Percentiles rank a stretch among this genome's conserved stretches.
phyloP scores from a whole-genome alignment of 257 asterid species.

The Nicotiana knightiana region DNA sequence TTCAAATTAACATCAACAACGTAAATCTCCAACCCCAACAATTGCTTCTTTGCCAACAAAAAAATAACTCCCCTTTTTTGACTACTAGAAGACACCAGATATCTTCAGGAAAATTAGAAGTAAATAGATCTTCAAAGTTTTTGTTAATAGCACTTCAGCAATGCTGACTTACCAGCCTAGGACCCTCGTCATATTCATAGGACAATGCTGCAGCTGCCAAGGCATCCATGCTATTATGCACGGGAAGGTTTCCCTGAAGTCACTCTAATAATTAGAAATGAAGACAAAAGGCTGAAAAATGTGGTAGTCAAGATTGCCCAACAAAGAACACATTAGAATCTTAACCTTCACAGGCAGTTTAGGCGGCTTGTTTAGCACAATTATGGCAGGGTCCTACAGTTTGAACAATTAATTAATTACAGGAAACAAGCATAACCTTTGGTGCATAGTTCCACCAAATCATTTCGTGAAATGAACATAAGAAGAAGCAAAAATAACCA shows the following conservation, averaged over 20 bases:
- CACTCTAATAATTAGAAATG: not conserved
- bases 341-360: constrained; percentile 82
- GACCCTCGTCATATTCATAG: constrained; percentile 84
- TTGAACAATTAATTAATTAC: constrained; percentile 13
- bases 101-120: not conserved
- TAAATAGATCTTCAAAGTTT: not conserved
- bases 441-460: not conserved
- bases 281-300: not conserved
- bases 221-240: constrained; percentile 98
- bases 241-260: constrained; percentile 59
- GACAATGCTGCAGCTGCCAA: constrained; percentile 94
- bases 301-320: not conserved
- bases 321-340: constrained; percentile 12
- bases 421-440: constrained; percentile 2
- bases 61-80: not conserved
- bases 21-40: not conserved
- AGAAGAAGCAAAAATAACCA: not conserved
- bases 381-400: constrained; percentile 78
- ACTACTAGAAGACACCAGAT: not conserved
- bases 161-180: constrained; percentile 64
- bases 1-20: not conserved
- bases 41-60: not conserved
- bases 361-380: constrained; percentile 91
- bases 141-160: not conserved
- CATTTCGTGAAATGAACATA: not conserved